A percentile compares a stretch with the other conserved stretches of the same genome.
phyloP scores from a whole-genome alignment of 164 flowering plant genomes.

The Aristolochia californica region DNA sequence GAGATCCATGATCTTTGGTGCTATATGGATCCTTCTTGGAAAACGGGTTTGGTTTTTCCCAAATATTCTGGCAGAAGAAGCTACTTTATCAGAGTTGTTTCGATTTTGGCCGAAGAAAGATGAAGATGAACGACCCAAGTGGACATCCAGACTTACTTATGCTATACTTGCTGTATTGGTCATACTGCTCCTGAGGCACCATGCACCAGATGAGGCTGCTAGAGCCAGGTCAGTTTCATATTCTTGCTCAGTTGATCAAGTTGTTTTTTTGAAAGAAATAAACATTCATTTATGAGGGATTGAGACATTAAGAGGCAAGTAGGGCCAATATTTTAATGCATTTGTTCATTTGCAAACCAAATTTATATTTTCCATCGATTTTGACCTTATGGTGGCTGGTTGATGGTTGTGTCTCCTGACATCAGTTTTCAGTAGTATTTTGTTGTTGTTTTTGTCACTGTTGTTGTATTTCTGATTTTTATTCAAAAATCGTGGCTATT shows the following conservation, averaged over 20 bases:
- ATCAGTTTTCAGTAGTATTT: too few species aligned
- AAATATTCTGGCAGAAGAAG: conserved; percentile 96
- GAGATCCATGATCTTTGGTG: conserved; percentile 67
- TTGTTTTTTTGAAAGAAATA: not conserved
- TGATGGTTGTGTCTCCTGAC: too few species aligned
- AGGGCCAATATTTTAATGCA: too few species aligned
- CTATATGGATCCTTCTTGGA: conserved; percentile 65
- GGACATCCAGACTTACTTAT: conserved; percentile 84
- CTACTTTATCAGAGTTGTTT: conserved; percentile 79
- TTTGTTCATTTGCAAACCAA: too few species aligned
- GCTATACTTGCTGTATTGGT: conserved; percentile 51
- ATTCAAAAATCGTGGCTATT: too few species aligned
- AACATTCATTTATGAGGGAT: too few species aligned
- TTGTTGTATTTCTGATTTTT: too few species aligned
- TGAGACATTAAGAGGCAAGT: too few species aligned
- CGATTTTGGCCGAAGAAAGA: conserved; percentile 96
- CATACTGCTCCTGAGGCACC: conserved; percentile 70
- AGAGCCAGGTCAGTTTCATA: conserved; percentile 72
- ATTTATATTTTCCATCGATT: too few species aligned
- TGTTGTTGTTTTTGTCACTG: too few species aligned
- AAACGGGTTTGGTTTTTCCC: conserved; percentile 95
- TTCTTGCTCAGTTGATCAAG: not conserved
- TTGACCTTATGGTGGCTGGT: too few species aligned
- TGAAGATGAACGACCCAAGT: conserved; percentile 86
- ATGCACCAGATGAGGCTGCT: conserved; percentile 99